These are phyloP conservation scores for Smallanthus sonchifolius DNA, from an alignment of 129 eudicot genomes.

Conservation along the genomic window DNA sequence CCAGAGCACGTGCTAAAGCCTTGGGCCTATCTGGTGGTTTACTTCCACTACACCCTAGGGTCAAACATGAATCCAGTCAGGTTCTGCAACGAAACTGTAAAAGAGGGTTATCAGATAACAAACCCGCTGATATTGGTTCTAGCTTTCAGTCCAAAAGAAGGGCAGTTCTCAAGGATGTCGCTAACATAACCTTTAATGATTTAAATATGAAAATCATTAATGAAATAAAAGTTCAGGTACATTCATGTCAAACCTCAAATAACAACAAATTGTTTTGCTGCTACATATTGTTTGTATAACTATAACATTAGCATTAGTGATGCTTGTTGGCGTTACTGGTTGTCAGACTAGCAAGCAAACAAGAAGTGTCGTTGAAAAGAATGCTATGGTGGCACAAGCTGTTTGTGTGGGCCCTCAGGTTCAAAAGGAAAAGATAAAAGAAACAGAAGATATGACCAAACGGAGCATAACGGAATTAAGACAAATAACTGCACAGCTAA, in stretches of 20 bases:
- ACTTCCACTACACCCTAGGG: conserved; percentile 45
- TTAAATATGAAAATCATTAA: conserved; percentile 27
- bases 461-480: conserved; percentile 40
- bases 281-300: not conserved
- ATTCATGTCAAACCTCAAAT: not conserved
- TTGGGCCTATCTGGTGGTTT: conserved; percentile 47
- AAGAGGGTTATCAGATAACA: conserved; percentile 58
- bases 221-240: conserved; percentile 45
- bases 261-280: not conserved
- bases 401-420: conserved; percentile 19
- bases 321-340: conserved; percentile 22
- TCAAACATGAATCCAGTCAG: conserved; percentile 31
- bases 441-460: conserved; percentile 38
- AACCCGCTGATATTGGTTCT: conserved; percentile 20
- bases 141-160: conserved; percentile 63
- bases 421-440: conserved; percentile 29
- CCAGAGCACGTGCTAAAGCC: conserved; percentile 81
- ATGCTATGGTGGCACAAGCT: conserved; percentile 37
- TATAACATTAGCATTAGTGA: not conserved
- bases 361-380: conserved; percentile 28
- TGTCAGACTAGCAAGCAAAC: conserved; percentile 49
- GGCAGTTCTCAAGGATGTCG: conserved; percentile 75
- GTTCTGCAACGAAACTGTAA: conserved; percentile 40
- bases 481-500: conserved; percentile 28
- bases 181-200: conserved; percentile 45